These are phyloP conservation scores for Daldinia caldariorum DNA, from an alignment of 495 filamentous ascomycete species.

Conservation along the genomic window DNA sequence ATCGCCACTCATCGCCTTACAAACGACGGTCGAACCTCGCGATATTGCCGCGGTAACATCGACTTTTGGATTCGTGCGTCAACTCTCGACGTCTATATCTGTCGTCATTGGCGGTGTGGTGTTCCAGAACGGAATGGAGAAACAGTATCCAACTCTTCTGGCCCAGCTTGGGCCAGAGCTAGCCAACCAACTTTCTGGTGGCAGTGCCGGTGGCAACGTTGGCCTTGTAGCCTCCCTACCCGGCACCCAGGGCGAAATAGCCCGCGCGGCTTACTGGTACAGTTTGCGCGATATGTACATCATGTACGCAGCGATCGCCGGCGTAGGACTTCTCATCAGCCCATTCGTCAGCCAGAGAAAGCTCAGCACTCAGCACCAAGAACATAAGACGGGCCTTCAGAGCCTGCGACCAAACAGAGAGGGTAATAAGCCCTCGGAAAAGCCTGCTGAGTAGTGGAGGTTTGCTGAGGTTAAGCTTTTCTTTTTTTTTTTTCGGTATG, in stretches of 20 bases:
- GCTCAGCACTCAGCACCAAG: conserved; percentile 67
- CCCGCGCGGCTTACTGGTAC: conserved; percentile 64
- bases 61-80: conserved; percentile 77
- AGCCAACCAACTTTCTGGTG: conserved; percentile 57
- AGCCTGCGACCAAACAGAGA: conserved; percentile 43
- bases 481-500: too few relatives aligned
- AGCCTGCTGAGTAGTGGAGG: conserved; percentile 8
- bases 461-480: not conserved
- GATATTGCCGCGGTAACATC: conserved; percentile 83
- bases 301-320: conserved; percentile 66
- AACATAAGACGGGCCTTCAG: conserved; percentile 70
- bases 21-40: conserved; percentile 68
- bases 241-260: conserved; percentile 57
- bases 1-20: conserved; percentile 78
- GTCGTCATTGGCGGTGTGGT: conserved; percentile 84
- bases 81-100: conserved; percentile 74
- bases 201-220: conserved; percentile 68
- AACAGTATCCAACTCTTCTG: conserved; percentile 52
- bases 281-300: conserved; percentile 75
- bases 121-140: conserved; percentile 72
- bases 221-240: conserved; percentile 63
- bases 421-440: conserved; percentile 20
- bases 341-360: conserved; percentile 64
- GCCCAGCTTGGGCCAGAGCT: conserved; percentile 55
- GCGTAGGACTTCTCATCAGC: conserved; percentile 63